Evolutionary conservation across 192 early-diverging fungal species (phyloP).

Genomic region (Linnemannia exigua): DNA sequence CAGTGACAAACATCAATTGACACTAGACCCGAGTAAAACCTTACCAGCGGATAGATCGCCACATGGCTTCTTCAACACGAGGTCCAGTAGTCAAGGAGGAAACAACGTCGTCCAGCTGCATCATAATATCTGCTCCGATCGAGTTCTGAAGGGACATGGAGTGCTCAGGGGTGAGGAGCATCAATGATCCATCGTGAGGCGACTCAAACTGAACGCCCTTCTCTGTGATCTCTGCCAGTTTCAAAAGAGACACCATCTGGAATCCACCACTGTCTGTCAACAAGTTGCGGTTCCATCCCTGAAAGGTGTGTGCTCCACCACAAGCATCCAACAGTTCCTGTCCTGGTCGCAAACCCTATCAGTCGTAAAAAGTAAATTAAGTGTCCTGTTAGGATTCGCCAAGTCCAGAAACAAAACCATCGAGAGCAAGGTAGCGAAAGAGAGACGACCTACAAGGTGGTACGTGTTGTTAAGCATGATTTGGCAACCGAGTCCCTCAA

Average conservation of each 20-base stretch:
- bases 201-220: slow-evolving; percentile 89
- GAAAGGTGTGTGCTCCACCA: slow-evolving; percentile 85
- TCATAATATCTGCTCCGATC: slow-evolving; percentile 92
- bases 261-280: slow-evolving; percentile 90
- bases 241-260: slow-evolving; percentile 92
- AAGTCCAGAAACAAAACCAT: background rate
- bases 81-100: slow-evolving; percentile 85
- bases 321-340: slow-evolving; percentile 79
- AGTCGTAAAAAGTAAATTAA: background rate
- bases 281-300: slow-evolving; percentile 84
- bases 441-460: slow-evolving; percentile 71
- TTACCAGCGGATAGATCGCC: slow-evolving; percentile 87
- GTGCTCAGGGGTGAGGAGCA: slow-evolving; percentile 89
- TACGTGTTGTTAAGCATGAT: slow-evolving; percentile 93
- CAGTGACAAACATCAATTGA: background rate
- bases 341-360: slow-evolving; percentile 74
- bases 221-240: slow-evolving; percentile 87
- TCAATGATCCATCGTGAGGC: slow-evolving; percentile 84
- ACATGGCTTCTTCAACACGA: slow-evolving; percentile 92
- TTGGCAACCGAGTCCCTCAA: slow-evolving; percentile 82
- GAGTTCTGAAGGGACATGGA: slow-evolving; percentile 90
- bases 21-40: background rate
- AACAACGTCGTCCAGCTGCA: slow-evolving; percentile 94
- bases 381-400: background rate
- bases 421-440: background rate